phyloP scores from a whole-genome alignment of 2,329 filamentous ascomycete genomes.

The Phyllosticta paracitricarpa region DNA sequence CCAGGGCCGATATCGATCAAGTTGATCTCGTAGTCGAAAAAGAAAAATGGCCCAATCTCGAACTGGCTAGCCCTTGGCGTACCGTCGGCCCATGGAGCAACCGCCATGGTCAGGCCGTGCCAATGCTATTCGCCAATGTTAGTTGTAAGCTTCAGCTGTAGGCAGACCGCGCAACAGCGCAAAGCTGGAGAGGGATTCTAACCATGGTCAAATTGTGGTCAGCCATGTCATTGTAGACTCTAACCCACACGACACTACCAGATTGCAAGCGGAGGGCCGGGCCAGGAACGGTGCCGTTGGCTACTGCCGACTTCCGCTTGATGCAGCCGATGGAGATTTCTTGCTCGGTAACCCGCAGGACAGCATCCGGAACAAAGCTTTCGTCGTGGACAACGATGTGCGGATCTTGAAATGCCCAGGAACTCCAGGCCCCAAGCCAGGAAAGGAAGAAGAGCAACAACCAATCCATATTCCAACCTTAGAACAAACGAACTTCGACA shows the following conservation, averaged over 20 bases:
- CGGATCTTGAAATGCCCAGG: background rate
- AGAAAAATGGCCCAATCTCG: constrained; percentile 52
- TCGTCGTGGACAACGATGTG: constrained; percentile 11
- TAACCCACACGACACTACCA: constrained; percentile 43
- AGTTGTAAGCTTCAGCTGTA: background rate
- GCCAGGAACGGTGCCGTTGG: constrained; percentile 46
- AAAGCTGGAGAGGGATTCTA: background rate
- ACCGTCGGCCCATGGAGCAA: constrained; percentile 56
- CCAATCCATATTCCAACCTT: background rate
- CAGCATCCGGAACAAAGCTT: constrained; percentile 33
- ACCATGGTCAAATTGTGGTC: constrained; percentile 49
- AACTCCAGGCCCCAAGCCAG: background rate
- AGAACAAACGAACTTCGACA: background rate
- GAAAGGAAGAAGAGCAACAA: background rate
- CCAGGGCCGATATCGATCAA: constrained; percentile 45
- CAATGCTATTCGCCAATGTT: constrained; percentile 42
- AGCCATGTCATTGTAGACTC: constrained; percentile 49
- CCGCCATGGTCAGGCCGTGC: constrained; percentile 53
- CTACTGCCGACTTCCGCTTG: constrained; percentile 36
- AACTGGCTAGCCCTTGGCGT: constrained; percentile 52
- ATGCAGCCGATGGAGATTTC: constrained; percentile 38
- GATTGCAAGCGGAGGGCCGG: constrained; percentile 39
- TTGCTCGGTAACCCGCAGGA: constrained; percentile 36
- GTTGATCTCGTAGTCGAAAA: constrained; percentile 58
- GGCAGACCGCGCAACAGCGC: background rate